Conservation (phyloP, 225 moss, liverwort and hornwort genomes). For the Climacium dendroides region DNA sequence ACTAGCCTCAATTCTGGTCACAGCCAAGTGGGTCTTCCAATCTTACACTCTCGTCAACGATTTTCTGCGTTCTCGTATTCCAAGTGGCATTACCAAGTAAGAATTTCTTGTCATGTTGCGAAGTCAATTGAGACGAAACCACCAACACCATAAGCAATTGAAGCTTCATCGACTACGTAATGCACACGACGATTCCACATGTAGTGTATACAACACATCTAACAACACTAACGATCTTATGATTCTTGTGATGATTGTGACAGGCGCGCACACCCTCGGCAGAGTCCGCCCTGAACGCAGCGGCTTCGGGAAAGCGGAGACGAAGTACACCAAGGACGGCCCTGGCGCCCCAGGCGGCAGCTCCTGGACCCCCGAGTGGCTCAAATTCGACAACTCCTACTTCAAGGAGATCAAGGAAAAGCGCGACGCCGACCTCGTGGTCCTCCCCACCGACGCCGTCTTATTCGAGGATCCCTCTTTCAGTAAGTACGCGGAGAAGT, state of each 20-base stretch:
- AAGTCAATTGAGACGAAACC: neutral
- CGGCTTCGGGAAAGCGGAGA: slow-evolving; percentile 70
- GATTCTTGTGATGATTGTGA: neutral
- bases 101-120: neutral
- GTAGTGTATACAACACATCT: no score
- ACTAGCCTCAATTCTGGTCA: neutral
- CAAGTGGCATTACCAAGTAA: neutral
- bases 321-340: slow-evolving; percentile 77
- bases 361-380: slow-evolving; percentile 95
- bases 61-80: neutral
- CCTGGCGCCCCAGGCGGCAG: slow-evolving; percentile 71
- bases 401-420: slow-evolving; percentile 76
- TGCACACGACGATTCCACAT: neutral
- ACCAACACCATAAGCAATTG: neutral
- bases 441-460: slow-evolving; percentile 73
- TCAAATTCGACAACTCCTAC: slow-evolving; percentile 93
- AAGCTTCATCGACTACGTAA: neutral
- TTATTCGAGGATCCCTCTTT: slow-evolving; percentile 67
- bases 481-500: slow-evolving; percentile 66
- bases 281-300: slow-evolving; percentile 73
- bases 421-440: slow-evolving; percentile 69
- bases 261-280: slow-evolving; percentile 86
- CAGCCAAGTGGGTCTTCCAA: neutral
- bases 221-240: neutral
- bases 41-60: neutral